Evolutionary conservation across 2,329 filamentous ascomycete species (phyloP).

Genomic region (Pseudogymnoascus sp.): DNA sequence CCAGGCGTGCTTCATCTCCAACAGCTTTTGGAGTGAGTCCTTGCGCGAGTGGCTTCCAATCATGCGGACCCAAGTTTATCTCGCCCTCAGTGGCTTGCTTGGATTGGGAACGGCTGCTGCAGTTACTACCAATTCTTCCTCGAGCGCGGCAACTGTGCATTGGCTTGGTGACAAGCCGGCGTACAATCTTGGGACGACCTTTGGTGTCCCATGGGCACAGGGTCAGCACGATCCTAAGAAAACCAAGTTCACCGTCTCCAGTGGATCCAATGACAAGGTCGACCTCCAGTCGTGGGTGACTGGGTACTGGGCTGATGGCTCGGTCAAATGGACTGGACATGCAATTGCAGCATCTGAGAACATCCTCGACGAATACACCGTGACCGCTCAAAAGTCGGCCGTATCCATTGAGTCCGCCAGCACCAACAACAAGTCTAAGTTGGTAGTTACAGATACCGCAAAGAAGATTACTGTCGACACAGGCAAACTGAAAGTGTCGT

Average conservation of each 20-base stretch:
- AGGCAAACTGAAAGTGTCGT: slow-evolving; percentile 15
- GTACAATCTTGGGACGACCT: slow-evolving; percentile 17
- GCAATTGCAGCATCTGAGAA: slow-evolving; percentile 36
- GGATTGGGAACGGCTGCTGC: neutral
- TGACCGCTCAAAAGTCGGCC: slow-evolving; percentile 23
- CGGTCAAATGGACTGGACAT: slow-evolving; percentile 54
- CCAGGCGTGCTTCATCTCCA: neutral
- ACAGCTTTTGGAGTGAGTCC: neutral
- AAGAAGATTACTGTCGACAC: slow-evolving; percentile 15
- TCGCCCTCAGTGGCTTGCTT: neutral
- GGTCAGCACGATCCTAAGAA: slow-evolving; percentile 14
- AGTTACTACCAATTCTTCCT: slow-evolving; percentile 1
- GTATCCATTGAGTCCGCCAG: neutral
- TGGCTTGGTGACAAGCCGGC: slow-evolving; percentile 17
- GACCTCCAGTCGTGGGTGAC: slow-evolving; percentile 47
- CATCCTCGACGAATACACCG: slow-evolving; percentile 35
- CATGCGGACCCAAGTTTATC: slow-evolving; percentile 1
- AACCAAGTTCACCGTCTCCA: slow-evolving; percentile 16
- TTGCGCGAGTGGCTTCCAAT: neutral
- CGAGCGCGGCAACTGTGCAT: slow-evolving; percentile 11
- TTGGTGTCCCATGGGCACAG: slow-evolving; percentile 18
- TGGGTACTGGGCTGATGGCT: slow-evolving; percentile 52
- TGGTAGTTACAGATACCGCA: neutral
- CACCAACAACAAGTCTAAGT: neutral
- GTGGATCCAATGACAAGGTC: neutral